These are phyloP conservation scores for Chalciporus piperatus DNA, from an alignment of 768 basidiomycete genomes.

Conservation along the genomic window DNA sequence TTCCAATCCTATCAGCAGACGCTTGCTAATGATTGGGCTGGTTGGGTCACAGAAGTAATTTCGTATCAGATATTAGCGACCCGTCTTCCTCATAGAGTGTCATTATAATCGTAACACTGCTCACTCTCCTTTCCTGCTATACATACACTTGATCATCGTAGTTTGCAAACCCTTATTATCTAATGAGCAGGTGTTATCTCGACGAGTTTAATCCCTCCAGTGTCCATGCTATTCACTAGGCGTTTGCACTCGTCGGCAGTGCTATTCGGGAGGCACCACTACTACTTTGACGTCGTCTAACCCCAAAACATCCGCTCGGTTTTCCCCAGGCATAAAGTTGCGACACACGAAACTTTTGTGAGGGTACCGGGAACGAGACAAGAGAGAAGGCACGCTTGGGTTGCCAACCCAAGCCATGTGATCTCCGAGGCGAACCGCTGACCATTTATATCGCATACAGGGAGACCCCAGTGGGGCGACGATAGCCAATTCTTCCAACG, in stretches of 20 bases:
- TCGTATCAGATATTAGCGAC: neutral
- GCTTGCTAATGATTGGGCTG: constrained; percentile 48
- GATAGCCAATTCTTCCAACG: constrained; percentile 15
- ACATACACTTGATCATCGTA: neutral
- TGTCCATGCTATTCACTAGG: too few species aligned
- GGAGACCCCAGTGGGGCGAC: neutral
- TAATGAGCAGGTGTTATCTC: neutral
- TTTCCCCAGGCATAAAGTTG: neutral
- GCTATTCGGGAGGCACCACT: neutral
- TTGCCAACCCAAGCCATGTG: constrained; percentile 13
- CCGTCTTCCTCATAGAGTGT: constrained; percentile 11
- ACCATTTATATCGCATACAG: neutral
- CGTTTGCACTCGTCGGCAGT: neutral
- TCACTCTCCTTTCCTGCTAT: constrained; percentile 3
- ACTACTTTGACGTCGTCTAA: neutral
- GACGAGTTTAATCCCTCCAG: too few species aligned
- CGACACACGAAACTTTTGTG: constrained; percentile 8
- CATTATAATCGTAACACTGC: constrained; percentile 7
- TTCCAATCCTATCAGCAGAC: constrained; percentile 43
- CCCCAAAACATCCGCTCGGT: neutral
- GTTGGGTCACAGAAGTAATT: constrained; percentile 30
- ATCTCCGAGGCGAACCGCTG: neutral
- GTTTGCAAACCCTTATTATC: too few species aligned
- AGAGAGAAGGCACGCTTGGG: constrained; percentile 9
- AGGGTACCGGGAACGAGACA: constrained; percentile 11